phyloP scores from a whole-genome alignment of 2,329 filamentous ascomycete species.

The Fusarium ambrosium region DNA sequence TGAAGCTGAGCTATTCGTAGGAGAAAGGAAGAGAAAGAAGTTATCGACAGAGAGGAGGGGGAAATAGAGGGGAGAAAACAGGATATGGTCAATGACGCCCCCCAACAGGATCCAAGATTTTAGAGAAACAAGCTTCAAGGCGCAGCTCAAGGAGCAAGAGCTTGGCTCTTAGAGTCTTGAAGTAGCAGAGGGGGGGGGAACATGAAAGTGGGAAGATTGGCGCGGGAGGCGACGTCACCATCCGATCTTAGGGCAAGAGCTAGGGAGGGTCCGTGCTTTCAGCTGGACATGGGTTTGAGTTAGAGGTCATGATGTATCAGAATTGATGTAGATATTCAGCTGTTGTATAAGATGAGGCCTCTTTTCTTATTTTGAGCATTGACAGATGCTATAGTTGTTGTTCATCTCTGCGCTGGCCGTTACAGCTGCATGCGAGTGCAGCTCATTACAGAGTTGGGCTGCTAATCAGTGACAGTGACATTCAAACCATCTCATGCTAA shows the following conservation, averaged over 20 bases:
- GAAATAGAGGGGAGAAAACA: slow-evolving; percentile 21
- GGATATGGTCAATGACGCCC: slow-evolving; percentile 41
- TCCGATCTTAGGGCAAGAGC: slow-evolving; percentile 22
- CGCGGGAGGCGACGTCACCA: slow-evolving; percentile 40
- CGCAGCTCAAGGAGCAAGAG: slow-evolving; percentile 7
- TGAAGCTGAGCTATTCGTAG: not conserved
- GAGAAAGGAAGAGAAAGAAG: not conserved
- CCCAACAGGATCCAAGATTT: slow-evolving; percentile 20
- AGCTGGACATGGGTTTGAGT: slow-evolving; percentile 1
- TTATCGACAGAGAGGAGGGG: not conserved
- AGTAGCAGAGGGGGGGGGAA: slow-evolving; percentile 12
- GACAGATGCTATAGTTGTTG: not conserved
- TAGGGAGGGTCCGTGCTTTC: slow-evolving; percentile 19
- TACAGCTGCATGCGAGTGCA: not conserved
- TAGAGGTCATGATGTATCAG: slow-evolving; percentile 6
- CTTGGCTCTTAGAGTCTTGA: slow-evolving; percentile 15
- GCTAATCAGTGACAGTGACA: not conserved
- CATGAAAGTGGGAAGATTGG: slow-evolving; percentile 14
- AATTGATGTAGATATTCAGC: not conserved
- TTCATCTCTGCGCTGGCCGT: not conserved
- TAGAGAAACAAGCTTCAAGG: slow-evolving; percentile 45
- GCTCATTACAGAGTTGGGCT: not conserved
- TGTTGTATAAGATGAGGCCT: not conserved
- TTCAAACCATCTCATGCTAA: not conserved
- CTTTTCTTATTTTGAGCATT: not conserved